These are phyloP conservation scores for Circinella minor DNA, from an alignment of 371 early-diverging fungal species.

Conservation along the genomic window DNA sequence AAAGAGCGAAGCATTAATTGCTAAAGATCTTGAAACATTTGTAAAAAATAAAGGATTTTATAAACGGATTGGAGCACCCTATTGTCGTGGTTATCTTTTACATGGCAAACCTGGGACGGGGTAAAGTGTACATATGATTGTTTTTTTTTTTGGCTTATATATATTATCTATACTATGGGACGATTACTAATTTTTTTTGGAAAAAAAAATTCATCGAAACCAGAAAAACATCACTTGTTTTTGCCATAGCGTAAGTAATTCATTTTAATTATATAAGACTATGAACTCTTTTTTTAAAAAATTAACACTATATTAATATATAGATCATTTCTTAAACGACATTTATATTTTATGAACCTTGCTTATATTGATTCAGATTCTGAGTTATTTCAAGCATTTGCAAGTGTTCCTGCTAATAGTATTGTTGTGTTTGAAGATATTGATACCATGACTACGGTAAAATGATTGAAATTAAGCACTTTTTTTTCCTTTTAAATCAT, in stretches of 20 bases:
- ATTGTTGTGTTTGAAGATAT: slow-evolving; percentile 90
- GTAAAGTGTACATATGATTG: too few relatives aligned
- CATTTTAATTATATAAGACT: too few relatives aligned
- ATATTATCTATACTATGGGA: too few relatives aligned
- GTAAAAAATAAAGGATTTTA: slow-evolving; percentile 57
- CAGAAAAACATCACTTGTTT: slow-evolving; percentile 81
- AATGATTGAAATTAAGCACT: slow-evolving; percentile 11
- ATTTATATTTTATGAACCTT: slow-evolving; percentile 77
- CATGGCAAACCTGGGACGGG: slow-evolving; percentile 83
- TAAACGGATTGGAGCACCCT: slow-evolving; percentile 67
- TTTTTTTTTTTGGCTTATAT: too few relatives aligned
- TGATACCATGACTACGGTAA: slow-evolving; percentile 68
- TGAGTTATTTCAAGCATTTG: slow-evolving; percentile 66
- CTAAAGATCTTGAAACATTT: slow-evolving; percentile 53
- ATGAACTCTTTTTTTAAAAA: not conserved
- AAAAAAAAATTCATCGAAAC: too few relatives aligned
- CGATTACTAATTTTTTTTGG: too few relatives aligned
- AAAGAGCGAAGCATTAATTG: slow-evolving; percentile 45
- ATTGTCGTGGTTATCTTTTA: slow-evolving; percentile 76
- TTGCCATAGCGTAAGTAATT: slow-evolving; percentile 69
- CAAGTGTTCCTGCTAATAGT: slow-evolving; percentile 73
- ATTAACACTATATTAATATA: not conserved
- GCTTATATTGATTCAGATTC: slow-evolving; percentile 68
- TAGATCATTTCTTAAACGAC: slow-evolving; percentile 61
- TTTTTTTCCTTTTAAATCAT: slow-evolving; percentile 12